Evolutionary conservation across 2,329 filamentous ascomycete species (phyloP), one percentile per base, ranked within the genome.

Genomic region (Trichoderma brevicompactum): DNA sequence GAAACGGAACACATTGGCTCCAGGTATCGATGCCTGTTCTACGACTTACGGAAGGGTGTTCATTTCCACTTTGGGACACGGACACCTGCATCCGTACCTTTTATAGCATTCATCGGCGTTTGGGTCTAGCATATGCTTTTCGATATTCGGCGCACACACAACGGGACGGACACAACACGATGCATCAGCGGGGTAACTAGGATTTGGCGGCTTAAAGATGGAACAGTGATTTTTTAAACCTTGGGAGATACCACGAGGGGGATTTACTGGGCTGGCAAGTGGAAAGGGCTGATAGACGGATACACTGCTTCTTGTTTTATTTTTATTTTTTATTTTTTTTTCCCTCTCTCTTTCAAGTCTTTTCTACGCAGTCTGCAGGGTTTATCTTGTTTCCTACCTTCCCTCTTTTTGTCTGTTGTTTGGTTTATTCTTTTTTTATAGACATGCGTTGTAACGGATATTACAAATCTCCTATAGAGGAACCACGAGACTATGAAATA

Each of bases 71-170:
- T 41, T 32, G 34, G 12, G 17, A 15, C 5, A 50, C 12, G 19
- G 46, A 40, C 34, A 36, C 54, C 54, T 44, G 5, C 40, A 46
- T 28, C n/a, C 54, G 7, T 46, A 46, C 36, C 50, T 6, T 19
- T 36, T 56, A 50, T 41, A 50, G 48, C 59, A 62, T 53, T 36
- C 59, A 53, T 62, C 28, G 59, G 59, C 59, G 59, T 62, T 62
- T 62, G 48, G 59, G 48, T 52, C 48, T 62, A 43, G 59, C 44
- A 52, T 34, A 62, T 62, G 54, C 48, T 43, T 62, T 52, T 62
- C 46, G 40, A 62, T n/a, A n/a, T 53, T 62, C 19, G 58, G 59
- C 59, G 59, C 59, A 53, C 59, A 50, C 38, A 62, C 59, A 53
- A 53, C 15, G 44, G 48, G 48, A 52, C 38, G 59, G 60, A 54